A percentile compares a stretch with the other conserved stretches of the same genome.
phyloP scores from a whole-genome alignment of 371 early-diverging fungal species.

The Mucor velutinosus region DNA sequence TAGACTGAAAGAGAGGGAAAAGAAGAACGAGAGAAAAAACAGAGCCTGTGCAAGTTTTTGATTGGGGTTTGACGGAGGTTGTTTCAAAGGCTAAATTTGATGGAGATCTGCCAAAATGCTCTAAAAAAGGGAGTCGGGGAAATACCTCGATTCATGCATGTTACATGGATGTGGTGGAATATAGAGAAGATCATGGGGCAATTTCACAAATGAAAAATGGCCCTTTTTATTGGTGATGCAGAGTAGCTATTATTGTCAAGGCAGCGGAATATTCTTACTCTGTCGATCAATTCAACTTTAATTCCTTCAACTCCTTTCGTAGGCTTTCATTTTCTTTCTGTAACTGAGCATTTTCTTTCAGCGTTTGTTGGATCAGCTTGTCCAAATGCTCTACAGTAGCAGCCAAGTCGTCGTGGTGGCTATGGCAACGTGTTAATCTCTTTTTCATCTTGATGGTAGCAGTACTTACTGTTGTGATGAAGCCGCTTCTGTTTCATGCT shows the following conservation, averaged over 20 bases:
- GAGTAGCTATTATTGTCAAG: not conserved
- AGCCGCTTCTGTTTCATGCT: not conserved
- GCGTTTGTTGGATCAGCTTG: slow-evolving; percentile 41
- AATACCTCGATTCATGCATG: not conserved
- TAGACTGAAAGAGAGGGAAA: not conserved
- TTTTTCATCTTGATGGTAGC: not conserved
- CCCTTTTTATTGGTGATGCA: too few species aligned
- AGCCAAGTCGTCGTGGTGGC: not conserved
- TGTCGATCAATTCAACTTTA: slow-evolving; percentile 10
- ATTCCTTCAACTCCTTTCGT: slow-evolving; percentile 24
- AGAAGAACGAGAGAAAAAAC: not conserved
- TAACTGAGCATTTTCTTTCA: slow-evolving; percentile 56
- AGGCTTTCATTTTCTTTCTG: slow-evolving; percentile 41
- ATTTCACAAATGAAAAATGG: too few species aligned
- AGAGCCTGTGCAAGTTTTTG: not conserved
- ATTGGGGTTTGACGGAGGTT: not conserved
- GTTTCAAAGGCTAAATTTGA: not conserved
- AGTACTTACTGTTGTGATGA: slow-evolving; percentile 8
- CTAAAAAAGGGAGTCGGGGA: not conserved
- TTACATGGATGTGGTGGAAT: not conserved
- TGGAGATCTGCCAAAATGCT: not conserved
- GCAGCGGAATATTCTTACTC: not conserved
- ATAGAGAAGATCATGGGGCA: too few species aligned
- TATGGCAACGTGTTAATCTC: not conserved
- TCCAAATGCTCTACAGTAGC: slow-evolving; percentile 36